Evolutionary conservation across 768 basidiomycete genomes (phyloP).

Genomic region (Leccinellum luteum): DNA sequence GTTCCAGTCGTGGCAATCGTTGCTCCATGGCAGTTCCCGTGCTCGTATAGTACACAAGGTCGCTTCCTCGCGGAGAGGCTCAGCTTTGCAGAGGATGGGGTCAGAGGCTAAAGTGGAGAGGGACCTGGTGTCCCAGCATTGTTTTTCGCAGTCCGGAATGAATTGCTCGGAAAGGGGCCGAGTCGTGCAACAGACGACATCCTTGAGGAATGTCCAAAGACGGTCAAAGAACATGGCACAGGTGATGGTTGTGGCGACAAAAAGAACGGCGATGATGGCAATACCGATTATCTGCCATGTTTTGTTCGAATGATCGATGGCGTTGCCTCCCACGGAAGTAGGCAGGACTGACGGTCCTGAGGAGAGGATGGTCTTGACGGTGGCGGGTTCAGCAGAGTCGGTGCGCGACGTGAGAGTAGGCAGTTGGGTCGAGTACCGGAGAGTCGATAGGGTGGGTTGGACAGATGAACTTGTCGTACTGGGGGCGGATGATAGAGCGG

Average conservation of each 20-base stretch:
- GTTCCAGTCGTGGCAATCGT: slow-evolving; percentile 9
- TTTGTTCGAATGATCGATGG: slow-evolving; percentile 41
- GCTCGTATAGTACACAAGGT: background rate
- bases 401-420: background rate
- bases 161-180: slow-evolving; percentile 45
- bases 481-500: background rate
- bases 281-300: slow-evolving; percentile 74
- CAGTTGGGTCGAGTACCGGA: background rate
- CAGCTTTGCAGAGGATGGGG: background rate
- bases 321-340: slow-evolving; percentile 5
- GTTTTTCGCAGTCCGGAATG: slow-evolving; percentile 62
- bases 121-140: slow-evolving; percentile 48
- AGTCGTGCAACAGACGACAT: slow-evolving; percentile 43
- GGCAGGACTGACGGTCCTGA: slow-evolving; percentile 6
- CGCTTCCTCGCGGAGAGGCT: background rate
- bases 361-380: background rate
- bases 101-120: slow-evolving; percentile 7
- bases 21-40: slow-evolving; percentile 28
- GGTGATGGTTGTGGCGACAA: slow-evolving; percentile 54
- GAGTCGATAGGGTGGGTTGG: background rate
- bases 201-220: slow-evolving; percentile 61
- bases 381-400: background rate
- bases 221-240: slow-evolving; percentile 68
- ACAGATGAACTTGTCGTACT: background rate
- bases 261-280: slow-evolving; percentile 58